Base-by-base conservation (phyloP, 306 rosid genomes). In the Castanopsis chinensis region DNA sequence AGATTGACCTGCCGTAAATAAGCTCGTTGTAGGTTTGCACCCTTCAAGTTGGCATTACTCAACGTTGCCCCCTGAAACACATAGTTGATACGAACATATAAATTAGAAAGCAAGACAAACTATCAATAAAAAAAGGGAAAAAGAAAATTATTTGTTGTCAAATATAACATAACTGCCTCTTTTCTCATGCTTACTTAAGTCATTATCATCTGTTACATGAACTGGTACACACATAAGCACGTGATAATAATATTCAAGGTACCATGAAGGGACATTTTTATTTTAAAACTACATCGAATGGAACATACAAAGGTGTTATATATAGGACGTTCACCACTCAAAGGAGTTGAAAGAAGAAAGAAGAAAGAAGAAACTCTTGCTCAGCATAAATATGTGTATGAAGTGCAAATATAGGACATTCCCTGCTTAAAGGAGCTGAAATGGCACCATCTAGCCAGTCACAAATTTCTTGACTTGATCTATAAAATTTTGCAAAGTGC, bases 11-110 rank as follows among this genome's bases (percentile, higher is more conserved):
- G 89, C 19, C 98, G 90, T 56, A 94, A 83, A 86, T 91, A 94
- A 28, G 98, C 98, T 75, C 98, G 88, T 77, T 92, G 98, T 77
- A 94, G 97, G 78, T 94, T 94, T 52, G 98, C 98, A 81, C 83
- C 84, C 89, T 52, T 92, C 86, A 94, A 80, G 82, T 94, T 92
- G 76, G 97, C 92, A 21, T 92, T 87, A 53, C 72, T 83, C 90
- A 94, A 85, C 77, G 91, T 94, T 64, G 97, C 98, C 51, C 97
- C 97, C 98, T 94, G 83, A 78, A 77, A 79, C 72, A 56, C 25
- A 61, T 69, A 83, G 80, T 56, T 67, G 45, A 49, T 74, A 53
- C 70, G 27, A 83, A 56, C 52, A 75, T 64, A 61, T 56, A 27
- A 77, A 33, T 55, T 71, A 25, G 37, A 77, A 71, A 21, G 25